Percentiles rank a stretch among this genome's conserved stretches.
phyloP scores from a whole-genome alignment of 768 basidiomycete genomes.

The Boletus pseudo-olivaceus region DNA sequence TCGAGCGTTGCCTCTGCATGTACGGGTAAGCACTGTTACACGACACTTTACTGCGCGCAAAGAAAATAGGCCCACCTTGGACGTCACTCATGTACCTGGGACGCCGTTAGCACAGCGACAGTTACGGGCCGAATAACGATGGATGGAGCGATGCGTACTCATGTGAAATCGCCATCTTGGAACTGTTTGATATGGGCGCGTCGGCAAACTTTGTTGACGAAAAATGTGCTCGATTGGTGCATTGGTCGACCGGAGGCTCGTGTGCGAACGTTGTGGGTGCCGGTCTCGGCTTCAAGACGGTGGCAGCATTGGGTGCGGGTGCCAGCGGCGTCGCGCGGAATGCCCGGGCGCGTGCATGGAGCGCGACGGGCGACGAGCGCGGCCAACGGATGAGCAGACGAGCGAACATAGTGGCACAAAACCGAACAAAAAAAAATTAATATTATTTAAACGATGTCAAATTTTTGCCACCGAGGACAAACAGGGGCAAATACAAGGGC shows the following conservation, averaged over 20 bases:
- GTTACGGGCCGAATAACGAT: background rate
- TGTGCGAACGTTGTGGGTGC: background rate
- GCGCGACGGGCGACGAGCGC: slow-evolving; percentile 11
- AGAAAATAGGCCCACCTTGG: slow-evolving; percentile 34
- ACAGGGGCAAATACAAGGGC: slow-evolving; percentile 17
- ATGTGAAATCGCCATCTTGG: slow-evolving; percentile 41
- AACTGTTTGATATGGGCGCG: slow-evolving; percentile 36
- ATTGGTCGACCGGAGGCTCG: slow-evolving; percentile 13
- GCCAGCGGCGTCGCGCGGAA: slow-evolving; percentile 12
- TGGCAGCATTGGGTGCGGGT: slow-evolving; percentile 6
- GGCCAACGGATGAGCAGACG: slow-evolving; percentile 26
- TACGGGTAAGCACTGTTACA: background rate
- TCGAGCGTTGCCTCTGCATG: slow-evolving; percentile 39
- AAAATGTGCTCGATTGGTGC: slow-evolving; percentile 27
- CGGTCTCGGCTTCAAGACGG: slow-evolving; percentile 9
- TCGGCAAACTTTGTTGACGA: slow-evolving; percentile 27
- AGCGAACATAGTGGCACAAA: slow-evolving; percentile 15
- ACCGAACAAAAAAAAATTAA: background rate
- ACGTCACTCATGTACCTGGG: slow-evolving; percentile 46
- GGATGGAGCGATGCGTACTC: slow-evolving; percentile 32
- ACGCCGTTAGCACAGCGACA: slow-evolving; percentile 19
- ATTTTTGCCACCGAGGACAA: slow-evolving; percentile 15
- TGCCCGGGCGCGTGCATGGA: slow-evolving; percentile 12
- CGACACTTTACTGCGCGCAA: background rate
- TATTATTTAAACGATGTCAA: background rate